phyloP scores from a whole-genome alignment of 2,329 filamentous ascomycete species.

The Purpureocillium takamizusanense region DNA sequence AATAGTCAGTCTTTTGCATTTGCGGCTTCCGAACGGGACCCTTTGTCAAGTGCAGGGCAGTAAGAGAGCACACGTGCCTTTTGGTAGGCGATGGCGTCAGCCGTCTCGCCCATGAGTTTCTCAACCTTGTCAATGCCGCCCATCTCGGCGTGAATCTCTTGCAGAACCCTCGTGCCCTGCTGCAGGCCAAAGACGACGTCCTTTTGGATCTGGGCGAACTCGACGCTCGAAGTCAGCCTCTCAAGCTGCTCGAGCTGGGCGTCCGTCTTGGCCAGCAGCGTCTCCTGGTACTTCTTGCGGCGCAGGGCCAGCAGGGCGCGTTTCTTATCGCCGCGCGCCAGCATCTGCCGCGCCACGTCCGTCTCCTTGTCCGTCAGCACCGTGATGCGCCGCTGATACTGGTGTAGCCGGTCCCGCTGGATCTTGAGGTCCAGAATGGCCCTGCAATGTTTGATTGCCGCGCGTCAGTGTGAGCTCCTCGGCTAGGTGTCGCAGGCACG shows the following conservation, averaged over 20 bases:
- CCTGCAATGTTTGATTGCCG: constrained; percentile 50
- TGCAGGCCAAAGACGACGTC: constrained; percentile 89
- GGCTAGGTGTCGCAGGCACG: too few relatives aligned
- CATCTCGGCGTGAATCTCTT: constrained; percentile 92
- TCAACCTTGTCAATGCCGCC: constrained; percentile 89
- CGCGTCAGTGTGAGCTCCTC: too few relatives aligned
- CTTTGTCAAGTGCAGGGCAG: too few relatives aligned
- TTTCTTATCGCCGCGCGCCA: constrained; percentile 69
- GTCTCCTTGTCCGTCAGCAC: constrained; percentile 82
- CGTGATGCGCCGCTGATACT: constrained; percentile 87
- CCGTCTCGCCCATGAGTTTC: constrained; percentile 87
- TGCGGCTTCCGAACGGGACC: too few relatives aligned
- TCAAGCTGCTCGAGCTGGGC: constrained; percentile 90
- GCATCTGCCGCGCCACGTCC: constrained; percentile 73
- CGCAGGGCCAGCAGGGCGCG: constrained; percentile 81
- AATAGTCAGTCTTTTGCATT: too few relatives aligned
- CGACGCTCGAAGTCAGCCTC: constrained; percentile 77
- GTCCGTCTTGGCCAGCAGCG: constrained; percentile 80
- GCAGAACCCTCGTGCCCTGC: constrained; percentile 81
- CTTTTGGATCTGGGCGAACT: constrained; percentile 95
- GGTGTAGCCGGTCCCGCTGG: constrained; percentile 93
- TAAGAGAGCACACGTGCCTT: too few relatives aligned
- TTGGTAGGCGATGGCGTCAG: constrained; percentile 87
- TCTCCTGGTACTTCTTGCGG: constrained; percentile 94
- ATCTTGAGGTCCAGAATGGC: constrained; percentile 96